Evolutionary conservation across 2,329 filamentous ascomycete genomes (phyloP), one percentile per base, ranked within the genome.

Genomic region (Cercospora citrullina): DNA sequence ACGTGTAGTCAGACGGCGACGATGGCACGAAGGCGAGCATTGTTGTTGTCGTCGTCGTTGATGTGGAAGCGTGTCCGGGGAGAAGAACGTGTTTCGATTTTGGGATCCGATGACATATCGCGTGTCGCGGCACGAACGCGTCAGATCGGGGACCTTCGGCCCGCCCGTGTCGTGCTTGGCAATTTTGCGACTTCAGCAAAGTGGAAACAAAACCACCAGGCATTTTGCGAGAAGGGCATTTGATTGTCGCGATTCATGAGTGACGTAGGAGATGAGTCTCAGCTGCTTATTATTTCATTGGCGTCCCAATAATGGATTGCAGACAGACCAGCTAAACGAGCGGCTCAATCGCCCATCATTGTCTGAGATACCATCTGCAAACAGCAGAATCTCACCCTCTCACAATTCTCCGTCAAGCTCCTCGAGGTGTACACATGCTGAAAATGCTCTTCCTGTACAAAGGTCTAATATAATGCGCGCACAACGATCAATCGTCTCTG

Each of bases 1-100:
- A 75, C 14, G 65, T 67, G 72, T 69, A 71, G 45, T 67, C 51
- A 9, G 68, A 68, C 23, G 69, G 67, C n/a, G 71, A 72, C 1
- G 66, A 70, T 26, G 68, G 71, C 42, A 59, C 30, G 55, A 71
- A 67, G 53, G 66, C 66, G 33, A 71, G 68, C 70, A 71, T 71
- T 51, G n/a, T 65, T n/a, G n/a, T 21, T 16, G 31, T 36, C 8
- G 60, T 16, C 3, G 31, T 26, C 12, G 26, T 51, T 23, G 12
- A 42, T 42, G 30, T 28, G 36, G 26, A 28, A 48, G n/a, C 26
- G 21, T 51, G 58, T 60, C 5, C 10, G 18, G 9, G 60, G 60
- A 62, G 42, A 7, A 62, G 26, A 14, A 48, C 60, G 58, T 26
- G 58, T 60, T 16, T 31, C 57, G 57, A 48, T 48, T 23, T 23